phyloP scores from a whole-genome alignment of 1,284 basidiomycete genomes.

The Hemileia vastatrix region DNA sequence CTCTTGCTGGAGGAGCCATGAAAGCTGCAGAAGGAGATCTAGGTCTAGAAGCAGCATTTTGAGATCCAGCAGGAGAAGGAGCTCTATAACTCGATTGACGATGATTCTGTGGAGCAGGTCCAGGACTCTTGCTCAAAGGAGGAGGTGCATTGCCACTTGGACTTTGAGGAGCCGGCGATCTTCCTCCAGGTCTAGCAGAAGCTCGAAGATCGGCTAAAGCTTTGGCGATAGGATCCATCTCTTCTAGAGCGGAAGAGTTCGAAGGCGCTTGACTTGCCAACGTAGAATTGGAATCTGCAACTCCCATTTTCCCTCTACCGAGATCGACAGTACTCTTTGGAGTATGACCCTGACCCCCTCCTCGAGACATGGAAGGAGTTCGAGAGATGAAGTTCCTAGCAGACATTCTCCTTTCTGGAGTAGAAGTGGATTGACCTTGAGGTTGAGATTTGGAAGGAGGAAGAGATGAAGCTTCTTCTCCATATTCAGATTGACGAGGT shows the following conservation, averaged over 20 bases:
- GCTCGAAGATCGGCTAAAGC: slow-evolving; percentile 55
- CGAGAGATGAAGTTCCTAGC: slow-evolving; percentile 34
- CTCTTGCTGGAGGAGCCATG: slow-evolving; percentile 58
- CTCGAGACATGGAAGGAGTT: slow-evolving; percentile 29
- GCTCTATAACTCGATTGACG: too few species aligned
- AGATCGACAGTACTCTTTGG: neutral
- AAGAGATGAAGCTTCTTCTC: slow-evolving; percentile 22
- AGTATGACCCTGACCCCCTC: neutral
- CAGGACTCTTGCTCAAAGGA: slow-evolving; percentile 25
- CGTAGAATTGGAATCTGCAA: neutral
- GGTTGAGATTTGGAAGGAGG: slow-evolving; percentile 12
- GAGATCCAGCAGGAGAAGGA: neutral
- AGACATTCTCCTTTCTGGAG: slow-evolving; percentile 30
- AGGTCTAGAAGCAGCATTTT: slow-evolving; percentile 64
- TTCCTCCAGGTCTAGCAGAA: slow-evolving; percentile 41
- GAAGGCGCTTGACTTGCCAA: neutral
- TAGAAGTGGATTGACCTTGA: slow-evolving; percentile 5
- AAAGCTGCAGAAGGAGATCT: slow-evolving; percentile 63
- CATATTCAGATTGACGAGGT: neutral
- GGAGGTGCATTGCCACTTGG: slow-evolving; percentile 33
- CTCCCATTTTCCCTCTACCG: neutral
- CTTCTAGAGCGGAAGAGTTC: too few species aligned
- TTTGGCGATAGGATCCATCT: slow-evolving; percentile 63
- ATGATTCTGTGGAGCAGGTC: slow-evolving; percentile 39
- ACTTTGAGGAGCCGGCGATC: slow-evolving; percentile 22